Evolutionary conservation across 1,284 basidiomycete genomes (phyloP).

Genomic region (Leccinum pseudoinsigne): DNA sequence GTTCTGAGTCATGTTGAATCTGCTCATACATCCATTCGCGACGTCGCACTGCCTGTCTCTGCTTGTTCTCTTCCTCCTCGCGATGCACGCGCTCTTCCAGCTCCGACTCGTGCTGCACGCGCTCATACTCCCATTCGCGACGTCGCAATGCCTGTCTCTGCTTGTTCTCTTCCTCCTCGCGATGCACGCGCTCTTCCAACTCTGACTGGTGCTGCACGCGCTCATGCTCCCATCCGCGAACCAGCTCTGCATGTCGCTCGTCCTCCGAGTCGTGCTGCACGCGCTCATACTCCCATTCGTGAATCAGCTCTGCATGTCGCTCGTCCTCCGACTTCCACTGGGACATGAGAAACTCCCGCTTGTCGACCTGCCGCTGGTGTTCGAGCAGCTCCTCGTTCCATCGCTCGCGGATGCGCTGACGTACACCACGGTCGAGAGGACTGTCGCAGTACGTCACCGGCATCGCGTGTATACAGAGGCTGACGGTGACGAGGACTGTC

Average conservation of each 20-base stretch:
- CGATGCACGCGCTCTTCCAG: neutral
- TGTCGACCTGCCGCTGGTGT: neutral
- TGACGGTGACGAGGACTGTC: neutral
- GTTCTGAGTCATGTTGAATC: neutral
- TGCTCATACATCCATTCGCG: neutral
- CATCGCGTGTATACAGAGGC: neutral
- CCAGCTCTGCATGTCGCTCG: too few species aligned
- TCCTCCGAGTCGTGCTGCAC: neutral
- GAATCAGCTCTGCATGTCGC: neutral
- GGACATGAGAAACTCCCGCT: rapidly evolving
- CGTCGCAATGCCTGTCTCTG: neutral
- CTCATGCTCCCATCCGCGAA: neutral
- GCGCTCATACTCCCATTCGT: neutral
- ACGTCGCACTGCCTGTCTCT: neutral
- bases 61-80: neutral
- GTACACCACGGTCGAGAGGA: neutral
- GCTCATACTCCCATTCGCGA: neutral
- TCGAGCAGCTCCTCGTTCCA: neutral
- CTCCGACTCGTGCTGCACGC: neutral
- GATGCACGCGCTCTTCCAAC: neutral
- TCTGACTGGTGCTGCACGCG: too few species aligned
- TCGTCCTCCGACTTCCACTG: neutral
- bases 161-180: neutral
- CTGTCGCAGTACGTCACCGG: neutral
- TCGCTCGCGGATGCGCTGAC: neutral